These are phyloP conservation scores for Monilinia fructicola DNA, from an alignment of 2,329 filamentous ascomycete genomes.

Conservation along the genomic window DNA sequence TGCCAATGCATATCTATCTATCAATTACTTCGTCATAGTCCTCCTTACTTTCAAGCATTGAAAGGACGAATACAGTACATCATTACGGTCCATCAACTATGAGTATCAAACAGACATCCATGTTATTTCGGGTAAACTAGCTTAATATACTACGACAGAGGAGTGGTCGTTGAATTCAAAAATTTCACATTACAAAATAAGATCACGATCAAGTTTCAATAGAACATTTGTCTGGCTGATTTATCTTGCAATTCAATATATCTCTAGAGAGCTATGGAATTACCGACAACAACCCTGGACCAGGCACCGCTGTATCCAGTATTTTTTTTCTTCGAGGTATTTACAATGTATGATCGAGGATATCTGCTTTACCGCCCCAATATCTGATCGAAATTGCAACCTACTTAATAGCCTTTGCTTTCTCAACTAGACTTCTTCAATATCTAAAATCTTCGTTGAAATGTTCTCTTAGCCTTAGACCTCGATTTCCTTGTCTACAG, in stretches of 20 bases:
- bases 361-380: conserved; percentile 11
- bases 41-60: no score
- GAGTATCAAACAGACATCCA: not conserved
- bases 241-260: conserved; percentile 1
- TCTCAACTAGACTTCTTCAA: not conserved
- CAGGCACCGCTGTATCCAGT: not conserved
- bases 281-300: not conserved
- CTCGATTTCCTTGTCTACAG: not conserved
- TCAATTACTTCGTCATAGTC: no score
- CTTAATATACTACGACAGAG: not conserved
- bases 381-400: conserved; percentile 13
- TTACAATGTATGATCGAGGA: conserved; percentile 6
- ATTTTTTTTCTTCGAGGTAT: not conserved
- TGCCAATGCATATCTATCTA: no score
- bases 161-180: not conserved
- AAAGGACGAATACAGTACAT: no score
- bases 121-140: not conserved
- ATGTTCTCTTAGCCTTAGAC: not conserved
- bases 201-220: not conserved
- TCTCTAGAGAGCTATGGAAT: not conserved
- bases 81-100: not conserved
- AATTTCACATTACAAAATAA: not conserved
- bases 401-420: not conserved
- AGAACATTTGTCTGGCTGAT: no score
- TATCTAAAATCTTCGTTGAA: not conserved